These are phyloP conservation scores for Elsinoe necatrix DNA, from an alignment of 2,329 filamentous ascomycete species.

Conservation along the genomic window DNA sequence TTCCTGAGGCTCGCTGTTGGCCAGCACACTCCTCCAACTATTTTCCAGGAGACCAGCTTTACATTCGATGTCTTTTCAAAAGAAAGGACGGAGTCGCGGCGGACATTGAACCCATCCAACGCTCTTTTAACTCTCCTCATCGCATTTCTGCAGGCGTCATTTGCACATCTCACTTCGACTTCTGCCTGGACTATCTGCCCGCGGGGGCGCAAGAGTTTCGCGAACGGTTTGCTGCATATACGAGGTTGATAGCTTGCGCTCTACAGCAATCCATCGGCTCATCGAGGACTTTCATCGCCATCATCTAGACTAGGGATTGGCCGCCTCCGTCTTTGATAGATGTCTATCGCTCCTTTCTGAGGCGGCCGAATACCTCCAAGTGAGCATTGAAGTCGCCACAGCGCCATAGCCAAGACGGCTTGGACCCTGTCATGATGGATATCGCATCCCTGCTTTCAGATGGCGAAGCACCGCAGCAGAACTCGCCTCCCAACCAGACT, in stretches of 20 bases:
- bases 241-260: background rate
- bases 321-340: background rate
- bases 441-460: background rate
- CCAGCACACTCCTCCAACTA: background rate
- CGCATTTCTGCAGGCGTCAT: background rate
- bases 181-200: conserved; percentile 2
- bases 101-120: background rate
- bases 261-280: background rate
- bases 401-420: background rate
- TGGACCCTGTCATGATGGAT: background rate
- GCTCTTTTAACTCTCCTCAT: background rate
- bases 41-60: background rate
- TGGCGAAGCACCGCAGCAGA: background rate
- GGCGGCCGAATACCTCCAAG: background rate
- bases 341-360: background rate
- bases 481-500: background rate
- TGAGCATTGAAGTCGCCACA: background rate
- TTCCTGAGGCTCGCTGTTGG: background rate
- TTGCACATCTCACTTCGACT: background rate
- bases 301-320: background rate
- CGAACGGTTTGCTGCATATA: background rate
- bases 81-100: background rate
- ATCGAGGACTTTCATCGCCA: background rate
- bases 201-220: background rate
- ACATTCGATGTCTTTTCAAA: background rate